Evolutionary conservation across 2,329 filamentous ascomycete genomes (phyloP).

Genomic region (Penicillium brasilianum): DNA sequence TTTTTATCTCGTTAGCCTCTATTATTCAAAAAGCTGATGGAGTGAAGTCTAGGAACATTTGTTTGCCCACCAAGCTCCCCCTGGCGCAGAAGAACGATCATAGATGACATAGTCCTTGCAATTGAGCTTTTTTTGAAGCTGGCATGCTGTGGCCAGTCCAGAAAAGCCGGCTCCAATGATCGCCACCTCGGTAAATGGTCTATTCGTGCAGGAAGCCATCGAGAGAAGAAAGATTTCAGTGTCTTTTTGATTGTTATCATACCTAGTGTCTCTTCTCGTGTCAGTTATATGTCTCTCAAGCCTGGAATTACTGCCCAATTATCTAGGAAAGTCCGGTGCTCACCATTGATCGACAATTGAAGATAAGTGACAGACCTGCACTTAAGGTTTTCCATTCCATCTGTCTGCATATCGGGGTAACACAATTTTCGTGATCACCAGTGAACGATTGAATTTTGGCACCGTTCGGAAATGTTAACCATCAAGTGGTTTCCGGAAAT

Average conservation of each 20-base stretch:
- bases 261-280: no score
- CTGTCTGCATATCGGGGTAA: neutral
- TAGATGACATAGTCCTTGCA: slow-evolving; percentile 19
- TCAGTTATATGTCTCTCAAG: no score
- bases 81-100: slow-evolving; percentile 8
- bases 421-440: neutral
- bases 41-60: slow-evolving; percentile 6
- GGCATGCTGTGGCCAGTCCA: slow-evolving; percentile 19
- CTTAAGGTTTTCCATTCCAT: neutral
- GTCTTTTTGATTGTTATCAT: no score
- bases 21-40: no score
- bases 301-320: no score
- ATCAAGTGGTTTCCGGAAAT: neutral
- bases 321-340: no score
- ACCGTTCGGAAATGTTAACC: no score
- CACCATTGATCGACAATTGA: no score
- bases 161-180: slow-evolving; percentile 21
- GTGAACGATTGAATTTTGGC: neutral
- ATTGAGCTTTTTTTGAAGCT: slow-evolving; percentile 13
- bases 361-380: no score
- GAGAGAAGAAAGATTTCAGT: no score
- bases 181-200: slow-evolving; percentile 12
- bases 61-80: slow-evolving; percentile 22
- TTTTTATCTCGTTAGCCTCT: neutral
- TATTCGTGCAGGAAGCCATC: neutral